Conservation (phyloP, 1,284 basidiomycete species). For the Ustilago nuda region DNA sequence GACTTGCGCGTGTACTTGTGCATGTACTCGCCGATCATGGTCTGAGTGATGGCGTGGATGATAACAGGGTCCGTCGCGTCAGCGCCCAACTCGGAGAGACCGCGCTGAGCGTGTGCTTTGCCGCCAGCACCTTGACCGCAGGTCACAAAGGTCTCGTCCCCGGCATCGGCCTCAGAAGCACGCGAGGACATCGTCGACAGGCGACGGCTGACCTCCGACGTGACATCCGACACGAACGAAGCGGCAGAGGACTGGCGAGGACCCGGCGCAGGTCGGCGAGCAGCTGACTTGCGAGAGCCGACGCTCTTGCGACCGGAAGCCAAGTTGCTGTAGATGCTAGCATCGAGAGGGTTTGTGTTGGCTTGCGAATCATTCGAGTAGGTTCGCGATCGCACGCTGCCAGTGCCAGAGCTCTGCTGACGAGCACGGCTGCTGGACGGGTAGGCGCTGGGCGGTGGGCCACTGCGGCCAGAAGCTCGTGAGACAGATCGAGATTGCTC, state of each 20-base stretch:
- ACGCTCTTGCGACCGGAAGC: slow-evolving; percentile 48
- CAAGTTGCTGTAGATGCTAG: slow-evolving; percentile 47
- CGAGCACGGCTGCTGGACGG: slow-evolving; percentile 30
- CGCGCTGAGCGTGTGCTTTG: slow-evolving; percentile 21
- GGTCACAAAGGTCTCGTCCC: slow-evolving; percentile 43
- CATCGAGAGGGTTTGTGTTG: slow-evolving; percentile 32
- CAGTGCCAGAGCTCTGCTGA: slow-evolving; percentile 41
- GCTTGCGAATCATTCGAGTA: slow-evolving; percentile 45
- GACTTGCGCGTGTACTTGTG: slow-evolving; percentile 94
- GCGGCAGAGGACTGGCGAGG: slow-evolving; percentile 53
- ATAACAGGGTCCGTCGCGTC: slow-evolving; percentile 64
- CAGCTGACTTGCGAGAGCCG: slow-evolving; percentile 35
- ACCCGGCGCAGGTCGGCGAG: slow-evolving; percentile 30
- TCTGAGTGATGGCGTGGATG: slow-evolving; percentile 95
- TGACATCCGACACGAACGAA: slow-evolving; percentile 62
- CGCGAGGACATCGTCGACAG: slow-evolving; percentile 55
- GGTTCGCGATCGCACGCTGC: slow-evolving; percentile 46
- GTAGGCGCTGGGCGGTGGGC: slow-evolving; percentile 32
- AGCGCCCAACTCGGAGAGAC: slow-evolving; percentile 33
- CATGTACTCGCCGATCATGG: slow-evolving; percentile 99
- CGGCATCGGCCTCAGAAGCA: slow-evolving; percentile 41
- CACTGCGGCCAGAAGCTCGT: slow-evolving; percentile 45
- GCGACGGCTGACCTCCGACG: slow-evolving; percentile 56
- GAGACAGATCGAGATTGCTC: slow-evolving; percentile 48
- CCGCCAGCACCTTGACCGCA: slow-evolving; percentile 17